phyloP scores from a whole-genome alignment of 768 basidiomycete genomes.

The Mycena polygramma region DNA sequence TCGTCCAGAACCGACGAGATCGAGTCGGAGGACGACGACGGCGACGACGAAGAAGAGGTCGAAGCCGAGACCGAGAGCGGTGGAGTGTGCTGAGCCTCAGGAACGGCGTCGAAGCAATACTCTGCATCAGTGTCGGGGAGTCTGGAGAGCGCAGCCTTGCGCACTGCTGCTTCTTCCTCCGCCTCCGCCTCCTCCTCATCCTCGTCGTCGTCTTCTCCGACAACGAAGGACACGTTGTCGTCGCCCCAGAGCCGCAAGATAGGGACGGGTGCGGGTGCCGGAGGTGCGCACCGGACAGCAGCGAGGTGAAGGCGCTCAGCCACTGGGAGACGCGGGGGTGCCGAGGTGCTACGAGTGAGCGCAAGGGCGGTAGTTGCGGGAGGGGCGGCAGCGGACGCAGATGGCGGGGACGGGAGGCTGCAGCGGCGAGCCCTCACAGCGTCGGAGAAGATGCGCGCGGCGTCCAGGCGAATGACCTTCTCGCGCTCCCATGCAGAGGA shows the following conservation, averaged over 20 bases:
- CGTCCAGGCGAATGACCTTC: background rate
- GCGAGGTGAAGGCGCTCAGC: background rate
- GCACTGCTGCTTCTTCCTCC: background rate
- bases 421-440: background rate
- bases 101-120: no score
- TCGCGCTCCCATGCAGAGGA: background rate
- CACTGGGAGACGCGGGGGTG: background rate
- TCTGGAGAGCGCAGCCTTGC: background rate
- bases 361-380: background rate
- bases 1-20: background rate
- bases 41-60: background rate
- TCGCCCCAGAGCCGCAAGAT: conserved; percentile 24
- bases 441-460: background rate
- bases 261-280: background rate
- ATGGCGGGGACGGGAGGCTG: background rate
- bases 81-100: no score
- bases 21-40: background rate
- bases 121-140: background rate
- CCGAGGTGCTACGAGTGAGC: background rate
- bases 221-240: conserved; percentile 3
- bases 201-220: conserved; percentile 4
- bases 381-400: background rate
- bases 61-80: no score
- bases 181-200: background rate
- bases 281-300: background rate